These are phyloP conservation scores for Skeletonema potamos DNA, from an alignment of 108 stramenopile species.

Conservation along the genomic window DNA sequence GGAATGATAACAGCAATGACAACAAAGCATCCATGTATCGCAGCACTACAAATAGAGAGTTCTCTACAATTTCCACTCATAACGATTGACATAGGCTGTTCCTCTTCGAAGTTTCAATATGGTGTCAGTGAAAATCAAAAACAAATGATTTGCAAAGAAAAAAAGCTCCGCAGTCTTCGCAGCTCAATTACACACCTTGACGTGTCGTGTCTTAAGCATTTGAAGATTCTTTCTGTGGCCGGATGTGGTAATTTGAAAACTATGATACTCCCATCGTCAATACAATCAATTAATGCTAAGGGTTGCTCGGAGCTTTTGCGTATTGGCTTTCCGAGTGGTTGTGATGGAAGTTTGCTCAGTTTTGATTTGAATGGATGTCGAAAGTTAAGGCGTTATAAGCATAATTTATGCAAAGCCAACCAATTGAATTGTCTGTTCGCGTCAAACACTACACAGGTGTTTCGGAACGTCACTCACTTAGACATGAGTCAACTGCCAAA, in stretches of 20 bases:
- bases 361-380: neutral
- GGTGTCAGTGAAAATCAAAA: neutral
- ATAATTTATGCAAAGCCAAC: neutral
- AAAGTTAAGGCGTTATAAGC: neutral
- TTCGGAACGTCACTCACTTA: conserved; percentile 2
- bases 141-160: neutral
- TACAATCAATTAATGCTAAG: neutral
- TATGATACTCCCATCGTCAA: neutral
- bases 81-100: neutral
- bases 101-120: neutral
- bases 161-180: neutral
- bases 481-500: neutral
- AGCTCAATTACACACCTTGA: neutral
- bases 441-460: neutral
- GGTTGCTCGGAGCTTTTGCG: neutral
- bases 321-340: neutral
- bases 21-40: neutral
- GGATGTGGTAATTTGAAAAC: neutral
- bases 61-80: neutral
- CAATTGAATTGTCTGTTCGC: neutral
- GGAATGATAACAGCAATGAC: neutral
- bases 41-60: neutral
- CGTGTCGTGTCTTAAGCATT: neutral
- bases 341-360: neutral
- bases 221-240: neutral